Conservation (phyloP, 108 stramenopile species). For the Stephanodiscus minutulus region DNA sequence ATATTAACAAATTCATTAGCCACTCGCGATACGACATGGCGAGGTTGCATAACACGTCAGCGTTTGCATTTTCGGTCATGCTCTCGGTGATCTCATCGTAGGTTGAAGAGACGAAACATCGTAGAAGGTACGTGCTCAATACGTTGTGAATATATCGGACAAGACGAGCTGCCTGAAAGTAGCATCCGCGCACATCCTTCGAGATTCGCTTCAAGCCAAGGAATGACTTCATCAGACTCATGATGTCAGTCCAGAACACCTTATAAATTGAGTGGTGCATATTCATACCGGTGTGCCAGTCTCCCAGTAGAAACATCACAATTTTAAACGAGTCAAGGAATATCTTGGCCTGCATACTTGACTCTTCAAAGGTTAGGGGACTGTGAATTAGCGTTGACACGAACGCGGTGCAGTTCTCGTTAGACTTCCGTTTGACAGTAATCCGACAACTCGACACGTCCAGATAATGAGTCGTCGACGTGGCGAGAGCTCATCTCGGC, state of each 20-base stretch:
- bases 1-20: not conserved
- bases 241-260: not conserved
- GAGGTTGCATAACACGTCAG: not conserved
- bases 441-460: no score
- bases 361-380: not conserved
- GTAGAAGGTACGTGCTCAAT: no score
- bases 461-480: no score
- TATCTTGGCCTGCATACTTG: not conserved
- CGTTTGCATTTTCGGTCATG: not conserved
- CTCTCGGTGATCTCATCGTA: no score
- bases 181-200: constrained; percentile 5
- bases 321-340: not conserved
- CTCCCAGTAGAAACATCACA: constrained; percentile 2
- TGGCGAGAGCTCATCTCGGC: no score
- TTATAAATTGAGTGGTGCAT: not conserved
- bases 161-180: constrained; percentile 12
- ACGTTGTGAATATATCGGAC: not conserved
- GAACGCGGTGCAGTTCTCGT: constrained; percentile 6
- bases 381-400: not conserved
- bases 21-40: not conserved
- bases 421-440: constrained; percentile 3
- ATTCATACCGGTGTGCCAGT: constrained; percentile 16
- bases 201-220: constrained; percentile 12
- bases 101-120: no score
- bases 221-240: not conserved